Percentiles rank a stretch among this genome's conserved stretches.
These are phyloP conservation scores for Aspergillus pseudoviridinutans DNA, from an alignment of 2,329 filamentous ascomycete species.

Conservation along the genomic window DNA sequence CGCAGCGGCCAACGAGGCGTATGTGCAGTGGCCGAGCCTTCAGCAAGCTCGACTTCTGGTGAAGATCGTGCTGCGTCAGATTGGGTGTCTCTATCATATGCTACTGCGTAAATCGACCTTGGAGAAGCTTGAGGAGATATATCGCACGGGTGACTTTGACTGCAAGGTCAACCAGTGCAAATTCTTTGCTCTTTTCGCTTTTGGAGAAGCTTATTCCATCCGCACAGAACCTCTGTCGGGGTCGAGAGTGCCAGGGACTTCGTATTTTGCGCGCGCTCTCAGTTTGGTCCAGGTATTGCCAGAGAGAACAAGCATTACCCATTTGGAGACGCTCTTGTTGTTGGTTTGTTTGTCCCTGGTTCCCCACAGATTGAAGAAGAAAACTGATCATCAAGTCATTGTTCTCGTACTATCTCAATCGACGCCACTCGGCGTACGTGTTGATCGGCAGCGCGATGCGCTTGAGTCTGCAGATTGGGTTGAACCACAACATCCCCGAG, in stretches of 20 bases:
- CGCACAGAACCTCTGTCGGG: slow-evolving; percentile 30
- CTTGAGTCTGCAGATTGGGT: slow-evolving; percentile 40
- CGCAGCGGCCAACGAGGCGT: slow-evolving; percentile 23
- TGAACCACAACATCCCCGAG: slow-evolving; percentile 41
- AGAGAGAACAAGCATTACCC: slow-evolving; percentile 43
- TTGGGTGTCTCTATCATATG: slow-evolving; percentile 35
- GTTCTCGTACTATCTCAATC: slow-evolving; percentile 36
- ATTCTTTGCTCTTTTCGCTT: slow-evolving; percentile 43
- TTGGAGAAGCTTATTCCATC: slow-evolving; percentile 45
- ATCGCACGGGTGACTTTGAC: slow-evolving; percentile 28
- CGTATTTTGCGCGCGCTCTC: slow-evolving; percentile 42
- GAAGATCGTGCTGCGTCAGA: slow-evolving; percentile 34
- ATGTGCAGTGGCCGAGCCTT: slow-evolving; percentile 33
- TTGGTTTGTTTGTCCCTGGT: slow-evolving; percentile 24
- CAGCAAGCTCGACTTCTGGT: slow-evolving; percentile 35
- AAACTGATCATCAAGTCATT: slow-evolving; percentile 22
- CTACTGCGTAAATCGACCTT: slow-evolving; percentile 36
- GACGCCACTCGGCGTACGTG: slow-evolving; percentile 31
- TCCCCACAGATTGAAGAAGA: background rate
- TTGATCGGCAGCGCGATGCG: slow-evolving; percentile 40
- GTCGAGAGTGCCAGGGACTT: slow-evolving; percentile 41
- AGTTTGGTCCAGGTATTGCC: slow-evolving; percentile 40
- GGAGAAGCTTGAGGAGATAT: slow-evolving; percentile 39
- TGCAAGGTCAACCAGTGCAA: slow-evolving; percentile 40
- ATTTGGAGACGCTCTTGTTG: slow-evolving; percentile 42